phyloP scores from a whole-genome alignment of 352 stramenopile genomes.

The Thalassiosira livingstoniorum region DNA sequence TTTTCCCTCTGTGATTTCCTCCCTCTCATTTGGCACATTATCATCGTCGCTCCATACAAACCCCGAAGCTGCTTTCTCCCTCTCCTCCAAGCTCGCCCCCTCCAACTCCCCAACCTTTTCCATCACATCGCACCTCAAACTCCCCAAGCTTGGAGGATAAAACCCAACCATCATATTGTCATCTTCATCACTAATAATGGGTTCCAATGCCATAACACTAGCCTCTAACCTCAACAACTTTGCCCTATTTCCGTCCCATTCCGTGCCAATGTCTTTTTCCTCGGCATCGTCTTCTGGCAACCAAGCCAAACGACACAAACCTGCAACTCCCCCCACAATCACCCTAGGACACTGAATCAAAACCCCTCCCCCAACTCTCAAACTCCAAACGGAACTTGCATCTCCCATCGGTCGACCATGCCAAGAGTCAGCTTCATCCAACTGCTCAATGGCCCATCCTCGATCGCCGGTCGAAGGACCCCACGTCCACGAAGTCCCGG shows the following conservation, averaged over 20 bases:
- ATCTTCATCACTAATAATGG: constrained; percentile 71
- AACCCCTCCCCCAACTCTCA: constrained; percentile 69
- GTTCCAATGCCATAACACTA: constrained; percentile 76
- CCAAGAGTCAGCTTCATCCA: constrained; percentile 82
- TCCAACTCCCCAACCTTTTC: constrained; percentile 81
- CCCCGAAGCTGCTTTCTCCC: constrained; percentile 42
- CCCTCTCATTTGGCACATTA: background rate
- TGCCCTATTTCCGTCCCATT: constrained; percentile 50
- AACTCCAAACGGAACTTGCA: constrained; percentile 65
- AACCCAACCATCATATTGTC: constrained; percentile 77
- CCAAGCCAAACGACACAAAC: constrained; percentile 81
- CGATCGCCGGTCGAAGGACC: constrained; percentile 76
- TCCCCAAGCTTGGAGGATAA: constrained; percentile 73
- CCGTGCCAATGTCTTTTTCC: constrained; percentile 38
- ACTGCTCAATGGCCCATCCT: constrained; percentile 75
- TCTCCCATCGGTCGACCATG: constrained; percentile 81
- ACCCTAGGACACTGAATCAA: constrained; percentile 80
- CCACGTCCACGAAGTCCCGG: constrained; percentile 81
- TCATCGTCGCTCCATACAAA: constrained; percentile 38
- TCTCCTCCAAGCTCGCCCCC: constrained; percentile 44
- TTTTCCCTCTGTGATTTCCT: constrained; percentile 1
- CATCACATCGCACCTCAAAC: constrained; percentile 79
- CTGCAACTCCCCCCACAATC: constrained; percentile 61
- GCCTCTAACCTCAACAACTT: constrained; percentile 78
- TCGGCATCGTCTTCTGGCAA: constrained; percentile 74